Conservation (phyloP, 2,329 filamentous ascomycete genomes). For the Paramyrothecium roridum region DNA sequence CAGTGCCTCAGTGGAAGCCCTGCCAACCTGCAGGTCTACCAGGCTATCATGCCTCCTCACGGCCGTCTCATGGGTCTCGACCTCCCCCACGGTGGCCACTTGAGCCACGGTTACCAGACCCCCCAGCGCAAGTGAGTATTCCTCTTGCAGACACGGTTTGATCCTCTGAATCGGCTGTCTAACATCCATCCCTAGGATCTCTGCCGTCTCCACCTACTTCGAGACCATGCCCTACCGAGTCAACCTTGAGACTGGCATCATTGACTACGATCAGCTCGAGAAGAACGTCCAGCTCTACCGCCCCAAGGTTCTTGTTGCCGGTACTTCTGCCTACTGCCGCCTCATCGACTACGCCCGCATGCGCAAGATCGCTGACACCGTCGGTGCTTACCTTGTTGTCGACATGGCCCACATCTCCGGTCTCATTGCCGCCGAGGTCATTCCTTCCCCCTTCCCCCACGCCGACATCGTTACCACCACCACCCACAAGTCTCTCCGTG, state of each 20-base stretch:
- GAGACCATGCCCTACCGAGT: slow-evolving; percentile 98
- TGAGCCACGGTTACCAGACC: slow-evolving; percentile 97
- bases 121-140: slow-evolving; percentile 78
- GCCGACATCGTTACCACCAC: slow-evolving; percentile 98
- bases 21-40: slow-evolving; percentile 97
- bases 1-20: slow-evolving; percentile 91
- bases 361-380: slow-evolving; percentile 90
- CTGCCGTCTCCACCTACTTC: slow-evolving; percentile 96
- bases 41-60: slow-evolving; percentile 93
- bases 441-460: slow-evolving; percentile 87
- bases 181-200: slow-evolving; percentile 60
- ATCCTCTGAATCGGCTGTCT: not conserved
- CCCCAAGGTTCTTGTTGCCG: slow-evolving; percentile 93
- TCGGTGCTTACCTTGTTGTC: slow-evolving; percentile 91
- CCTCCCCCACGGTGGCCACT: slow-evolving; percentile 88
- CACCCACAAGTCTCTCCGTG: slow-evolving; percentile 97
- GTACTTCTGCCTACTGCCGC: slow-evolving; percentile 97
- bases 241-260: slow-evolving; percentile 84
- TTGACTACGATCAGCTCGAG: slow-evolving; percentile 92
- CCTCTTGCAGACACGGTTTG: not conserved
- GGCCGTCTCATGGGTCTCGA: slow-evolving; percentile 97
- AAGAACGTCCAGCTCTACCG: slow-evolving; percentile 89
- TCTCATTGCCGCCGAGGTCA: slow-evolving; percentile 87
- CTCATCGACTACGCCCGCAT: slow-evolving; percentile 96
- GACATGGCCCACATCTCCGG: slow-evolving; percentile 99